These are phyloP conservation scores for Blastobotrys apis DNA, from an alignment of 1,139 yeast genomes.

Conservation along the genomic window DNA sequence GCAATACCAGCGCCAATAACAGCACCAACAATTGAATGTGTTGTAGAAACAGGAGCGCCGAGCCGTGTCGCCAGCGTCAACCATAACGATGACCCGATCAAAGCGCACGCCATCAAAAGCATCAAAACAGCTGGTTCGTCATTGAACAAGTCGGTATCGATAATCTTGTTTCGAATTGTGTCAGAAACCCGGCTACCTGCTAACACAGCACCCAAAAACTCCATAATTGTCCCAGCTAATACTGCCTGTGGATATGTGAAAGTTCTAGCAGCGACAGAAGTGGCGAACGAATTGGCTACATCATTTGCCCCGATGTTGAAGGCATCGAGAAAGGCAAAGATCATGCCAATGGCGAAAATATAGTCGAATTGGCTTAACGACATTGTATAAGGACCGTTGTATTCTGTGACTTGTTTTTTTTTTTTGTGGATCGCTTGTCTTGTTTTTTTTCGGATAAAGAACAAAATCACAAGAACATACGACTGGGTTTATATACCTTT, in stretches of 20 bases:
- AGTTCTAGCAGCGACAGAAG: constrained; percentile 61
- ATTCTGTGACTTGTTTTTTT: no score
- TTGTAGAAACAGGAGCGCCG: constrained; percentile 76
- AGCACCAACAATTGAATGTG: constrained; percentile 77
- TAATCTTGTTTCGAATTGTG: constrained; percentile 60
- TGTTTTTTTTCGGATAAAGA: no score
- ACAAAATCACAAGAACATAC: no score
- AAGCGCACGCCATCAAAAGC: constrained; percentile 73
- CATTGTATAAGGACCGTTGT: no score
- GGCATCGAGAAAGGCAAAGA: constrained; percentile 73
- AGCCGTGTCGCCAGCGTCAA: constrained; percentile 59
- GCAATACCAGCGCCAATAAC: constrained; percentile 74
- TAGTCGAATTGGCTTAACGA: constrained; percentile 58
- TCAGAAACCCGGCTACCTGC: constrained; percentile 69
- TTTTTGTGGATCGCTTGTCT: no score
- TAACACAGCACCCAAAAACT: constrained; percentile 68
- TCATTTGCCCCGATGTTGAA: constrained; percentile 82
- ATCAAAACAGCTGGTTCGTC: constrained; percentile 64
- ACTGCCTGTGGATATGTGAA: constrained; percentile 72
- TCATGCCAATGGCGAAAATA: constrained; percentile 53
- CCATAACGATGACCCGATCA: constrained; percentile 74
- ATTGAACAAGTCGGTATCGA: constrained; percentile 47
- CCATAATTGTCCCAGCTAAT: constrained; percentile 63
- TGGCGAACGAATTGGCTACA: constrained; percentile 76
- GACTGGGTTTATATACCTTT: no score